Conservation (phyloP, 2,329 filamentous ascomycete genomes). For the Aspergillus ochraceoroseus region DNA sequence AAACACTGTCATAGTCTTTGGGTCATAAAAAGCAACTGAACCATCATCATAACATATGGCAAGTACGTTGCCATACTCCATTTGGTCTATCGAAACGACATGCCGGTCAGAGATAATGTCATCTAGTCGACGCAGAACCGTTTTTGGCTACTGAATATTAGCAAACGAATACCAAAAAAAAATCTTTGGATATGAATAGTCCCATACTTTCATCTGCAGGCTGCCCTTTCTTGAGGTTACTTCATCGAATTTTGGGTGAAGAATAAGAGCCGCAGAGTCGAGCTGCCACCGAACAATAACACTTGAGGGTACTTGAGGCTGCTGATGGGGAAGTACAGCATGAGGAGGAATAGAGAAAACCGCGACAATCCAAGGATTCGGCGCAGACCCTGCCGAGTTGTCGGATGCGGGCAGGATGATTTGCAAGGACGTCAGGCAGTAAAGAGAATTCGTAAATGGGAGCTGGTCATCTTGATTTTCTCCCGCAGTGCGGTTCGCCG, state of each 20-base stretch:
- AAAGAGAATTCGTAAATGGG: constrained; percentile 37
- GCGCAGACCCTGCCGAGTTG: constrained; percentile 50
- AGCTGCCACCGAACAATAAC: constrained; percentile 80
- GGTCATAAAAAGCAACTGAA: constrained; percentile 72
- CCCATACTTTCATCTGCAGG: constrained; percentile 36
- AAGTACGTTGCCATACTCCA: constrained; percentile 67
- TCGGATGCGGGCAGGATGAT: constrained; percentile 65
- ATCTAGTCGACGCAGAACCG: constrained; percentile 59
- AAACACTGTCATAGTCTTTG: constrained; percentile 65
- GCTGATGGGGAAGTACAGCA: constrained; percentile 51
- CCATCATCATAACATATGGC: constrained; percentile 75
- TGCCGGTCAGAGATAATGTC: constrained; percentile 66
- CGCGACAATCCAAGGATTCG: constrained; percentile 62
- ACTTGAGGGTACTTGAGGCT: constrained; percentile 62
- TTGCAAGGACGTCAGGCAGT: constrained; percentile 68
- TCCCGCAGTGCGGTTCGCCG: constrained; percentile 21
- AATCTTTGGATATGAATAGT: neutral
- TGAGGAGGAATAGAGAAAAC: constrained; percentile 61
- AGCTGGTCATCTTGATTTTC: constrained; percentile 25
- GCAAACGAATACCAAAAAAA: neutral
- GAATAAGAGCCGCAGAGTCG: constrained; percentile 57
- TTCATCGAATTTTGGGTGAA: constrained; percentile 75
- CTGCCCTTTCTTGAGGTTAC: constrained; percentile 62
- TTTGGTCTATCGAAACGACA: constrained; percentile 61
- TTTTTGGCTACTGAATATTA: constrained; percentile 38